These are phyloP conservation scores for Rhodotorula sp. DNA, from an alignment of 1,284 basidiomycete genomes.

Conservation along the genomic window DNA sequence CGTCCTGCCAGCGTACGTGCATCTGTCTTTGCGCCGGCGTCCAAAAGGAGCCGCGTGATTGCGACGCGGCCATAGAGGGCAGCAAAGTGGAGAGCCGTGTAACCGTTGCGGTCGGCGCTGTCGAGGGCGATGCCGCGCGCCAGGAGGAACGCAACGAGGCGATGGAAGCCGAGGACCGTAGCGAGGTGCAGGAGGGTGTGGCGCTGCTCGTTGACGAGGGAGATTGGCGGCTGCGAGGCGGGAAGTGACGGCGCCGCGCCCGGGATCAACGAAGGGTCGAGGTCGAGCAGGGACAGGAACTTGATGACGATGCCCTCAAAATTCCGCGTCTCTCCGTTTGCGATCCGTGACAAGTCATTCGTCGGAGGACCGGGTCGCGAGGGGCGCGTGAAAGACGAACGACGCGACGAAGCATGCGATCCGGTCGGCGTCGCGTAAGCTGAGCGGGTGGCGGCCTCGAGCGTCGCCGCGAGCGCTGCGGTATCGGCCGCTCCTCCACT, in stretches of 20 bases:
- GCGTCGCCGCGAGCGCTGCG: slow-evolving; percentile 21
- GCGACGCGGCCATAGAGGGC: slow-evolving; percentile 65
- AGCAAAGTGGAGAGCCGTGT: slow-evolving; percentile 85
- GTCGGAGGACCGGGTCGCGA: not conserved
- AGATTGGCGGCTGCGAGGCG: slow-evolving; percentile 36
- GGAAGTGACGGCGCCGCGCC: slow-evolving; percentile 38
- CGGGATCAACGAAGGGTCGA: slow-evolving; percentile 43
- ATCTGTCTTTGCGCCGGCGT: slow-evolving; percentile 74
- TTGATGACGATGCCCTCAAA: slow-evolving; percentile 76
- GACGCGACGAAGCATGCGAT: slow-evolving; percentile 42
- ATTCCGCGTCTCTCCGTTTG: slow-evolving; percentile 49
- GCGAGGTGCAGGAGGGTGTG: slow-evolving; percentile 70
- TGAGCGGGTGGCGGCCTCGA: slow-evolving; percentile 25
- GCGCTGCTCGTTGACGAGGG: slow-evolving; percentile 47
- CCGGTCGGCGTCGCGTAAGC: slow-evolving; percentile 47
- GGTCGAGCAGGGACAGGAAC: slow-evolving; percentile 72
- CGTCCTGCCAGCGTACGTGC: slow-evolving; percentile 73
- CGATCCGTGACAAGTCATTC: not conserved
- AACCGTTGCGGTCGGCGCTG: slow-evolving; percentile 82
- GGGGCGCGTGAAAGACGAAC: slow-evolving; percentile 10
- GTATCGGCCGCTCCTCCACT: slow-evolving; percentile 15
- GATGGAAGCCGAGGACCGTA: slow-evolving; percentile 72
- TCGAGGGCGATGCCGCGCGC: slow-evolving; percentile 73
- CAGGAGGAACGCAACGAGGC: slow-evolving; percentile 71
- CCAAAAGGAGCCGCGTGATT: slow-evolving; percentile 67